Evolutionary conservation across 331 rosid species (phyloP).

Genomic region (Malus hybrid): DNA sequence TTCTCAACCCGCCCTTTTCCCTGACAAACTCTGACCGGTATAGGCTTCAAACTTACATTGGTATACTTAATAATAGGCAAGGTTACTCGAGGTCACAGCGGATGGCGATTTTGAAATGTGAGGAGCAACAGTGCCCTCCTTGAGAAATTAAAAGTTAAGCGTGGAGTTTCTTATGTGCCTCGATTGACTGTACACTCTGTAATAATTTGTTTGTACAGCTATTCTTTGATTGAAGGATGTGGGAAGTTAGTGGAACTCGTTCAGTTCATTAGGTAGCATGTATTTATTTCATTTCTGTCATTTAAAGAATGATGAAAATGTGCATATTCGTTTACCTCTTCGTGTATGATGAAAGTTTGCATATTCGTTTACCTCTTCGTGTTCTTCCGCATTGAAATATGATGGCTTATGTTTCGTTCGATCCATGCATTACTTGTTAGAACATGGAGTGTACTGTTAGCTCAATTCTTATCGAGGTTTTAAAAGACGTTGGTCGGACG

Average conservation of each 20-base stretch:
- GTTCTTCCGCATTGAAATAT: too few species aligned
- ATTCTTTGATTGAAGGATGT: slow-evolving; percentile 60
- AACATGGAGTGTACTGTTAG: too few species aligned
- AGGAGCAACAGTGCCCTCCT: slow-evolving; percentile 45
- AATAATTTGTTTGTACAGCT: slow-evolving; percentile 70
- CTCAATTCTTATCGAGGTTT: too few species aligned
- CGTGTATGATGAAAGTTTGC: background rate
- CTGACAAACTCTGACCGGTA: slow-evolving; percentile 79
- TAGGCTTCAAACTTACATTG: slow-evolving; percentile 74
- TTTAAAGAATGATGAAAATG: slow-evolving; percentile 42
- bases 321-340: slow-evolving; percentile 10
- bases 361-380: too few species aligned
- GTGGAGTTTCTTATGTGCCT: slow-evolving; percentile 11
- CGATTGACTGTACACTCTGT: slow-evolving; percentile 19
- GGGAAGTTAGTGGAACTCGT: slow-evolving; percentile 34
- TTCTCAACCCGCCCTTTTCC: slow-evolving; percentile 86
- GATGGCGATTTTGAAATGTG: slow-evolving; percentile 55
- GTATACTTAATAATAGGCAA: slow-evolving; percentile 70
- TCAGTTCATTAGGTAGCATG: slow-evolving; percentile 14
- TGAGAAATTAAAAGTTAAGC: slow-evolving; percentile 16
- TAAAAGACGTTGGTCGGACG: fast-evolving
- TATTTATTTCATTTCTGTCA: slow-evolving; percentile 33
- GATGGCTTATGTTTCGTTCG: background rate
- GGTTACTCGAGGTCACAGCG: slow-evolving; percentile 74
- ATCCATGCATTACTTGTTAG: background rate